Base-by-base conservation (phyloP, 345 rosid genomes). In the Citrus inodora region DNA sequence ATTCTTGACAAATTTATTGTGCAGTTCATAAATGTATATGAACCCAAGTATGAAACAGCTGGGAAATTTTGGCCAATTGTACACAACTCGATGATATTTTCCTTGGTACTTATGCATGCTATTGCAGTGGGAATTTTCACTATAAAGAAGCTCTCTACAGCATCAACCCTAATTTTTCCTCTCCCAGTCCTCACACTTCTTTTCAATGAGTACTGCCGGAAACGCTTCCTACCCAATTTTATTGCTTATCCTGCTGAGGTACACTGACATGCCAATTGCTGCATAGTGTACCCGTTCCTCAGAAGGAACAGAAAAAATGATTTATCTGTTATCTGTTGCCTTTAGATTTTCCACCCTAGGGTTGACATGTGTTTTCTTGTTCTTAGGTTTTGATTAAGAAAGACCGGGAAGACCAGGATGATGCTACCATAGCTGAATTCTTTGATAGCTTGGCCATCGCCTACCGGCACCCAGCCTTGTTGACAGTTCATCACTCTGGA, bases 11-110 rank as follows among this genome's bases (percentile, higher is more conserved):
- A 77, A 22, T 78, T 76, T 33, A 1, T 71, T 62, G 21, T 88
- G 89, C 95, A 95, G 99, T 92, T 93, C 84, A 73, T 92, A 65
- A 91, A 93, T 76, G 99, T 96, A 16, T 96, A 93, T 82, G 90
- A 77, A 16, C 95, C 98, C 7, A 91, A 83, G 88, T 91, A 91
- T 56, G 99, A 96, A 79, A 92, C 97, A 2, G 98, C 90, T 0
- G 99, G 99, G 77, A 91, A 89, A 82, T 93, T 93, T 86, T 93
- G 99, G 99, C 99, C 99, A 8, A 93, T 89, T 63, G 93, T 90
- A 76, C 99, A 95, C 88, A 90, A 93, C 76, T 89, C 95, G 0
- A 89, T 88, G 93, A 88, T 93, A 83, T 95, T 95, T 82, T 93
- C 98, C 68, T 87, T 92, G 64, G 85, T 95, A 62, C 93, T 96